These are phyloP conservation scores for Teunomyces cretensis DNA, from an alignment of 805 yeast species.

Conservation along the genomic window DNA sequence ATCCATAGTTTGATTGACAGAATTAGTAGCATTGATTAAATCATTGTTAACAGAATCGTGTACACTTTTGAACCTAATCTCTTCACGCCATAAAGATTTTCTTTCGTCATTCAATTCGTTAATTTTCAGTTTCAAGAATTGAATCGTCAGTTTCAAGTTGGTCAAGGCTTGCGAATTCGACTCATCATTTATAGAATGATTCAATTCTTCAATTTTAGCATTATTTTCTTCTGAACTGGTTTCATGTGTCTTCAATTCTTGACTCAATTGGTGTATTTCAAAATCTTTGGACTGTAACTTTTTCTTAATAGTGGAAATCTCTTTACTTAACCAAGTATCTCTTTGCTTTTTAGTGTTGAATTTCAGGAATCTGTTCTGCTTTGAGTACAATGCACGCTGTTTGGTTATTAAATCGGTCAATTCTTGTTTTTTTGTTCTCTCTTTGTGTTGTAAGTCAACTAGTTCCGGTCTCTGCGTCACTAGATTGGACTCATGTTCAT, in stretches of 20 bases:
- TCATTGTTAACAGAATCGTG: slow-evolving; percentile 56
- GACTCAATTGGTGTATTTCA: slow-evolving; percentile 21
- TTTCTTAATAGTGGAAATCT: slow-evolving; percentile 41
- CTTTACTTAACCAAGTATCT: slow-evolving; percentile 61
- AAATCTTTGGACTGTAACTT: slow-evolving; percentile 27
- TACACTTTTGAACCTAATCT: slow-evolving; percentile 60
- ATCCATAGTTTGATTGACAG: slow-evolving; percentile 72
- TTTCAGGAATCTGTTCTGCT: slow-evolving; percentile 66
- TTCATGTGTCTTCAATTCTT: slow-evolving; percentile 15
- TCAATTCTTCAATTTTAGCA: slow-evolving; percentile 14
- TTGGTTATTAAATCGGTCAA: slow-evolving; percentile 44
- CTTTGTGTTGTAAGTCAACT: slow-evolving; percentile 37
- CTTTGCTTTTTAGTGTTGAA: slow-evolving; percentile 59
- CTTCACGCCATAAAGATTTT: slow-evolving; percentile 76
- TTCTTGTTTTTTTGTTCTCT: slow-evolving; percentile 37
- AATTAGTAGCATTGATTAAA: slow-evolving; percentile 54
- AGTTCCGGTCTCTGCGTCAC: slow-evolving; percentile 40
- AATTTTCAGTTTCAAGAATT: slow-evolving; percentile 43
- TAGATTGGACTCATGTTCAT: slow-evolving; percentile 37
- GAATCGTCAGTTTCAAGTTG: slow-evolving; percentile 30
- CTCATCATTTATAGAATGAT: slow-evolving; percentile 20
- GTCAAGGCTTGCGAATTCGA: slow-evolving; percentile 10
- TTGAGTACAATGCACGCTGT: slow-evolving; percentile 63
- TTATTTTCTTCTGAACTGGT: slow-evolving; percentile 11
- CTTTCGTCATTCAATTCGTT: slow-evolving; percentile 59